Evolutionary conservation across 179 eudicot species (phyloP).

Genomic region (Silene vulgaris): DNA sequence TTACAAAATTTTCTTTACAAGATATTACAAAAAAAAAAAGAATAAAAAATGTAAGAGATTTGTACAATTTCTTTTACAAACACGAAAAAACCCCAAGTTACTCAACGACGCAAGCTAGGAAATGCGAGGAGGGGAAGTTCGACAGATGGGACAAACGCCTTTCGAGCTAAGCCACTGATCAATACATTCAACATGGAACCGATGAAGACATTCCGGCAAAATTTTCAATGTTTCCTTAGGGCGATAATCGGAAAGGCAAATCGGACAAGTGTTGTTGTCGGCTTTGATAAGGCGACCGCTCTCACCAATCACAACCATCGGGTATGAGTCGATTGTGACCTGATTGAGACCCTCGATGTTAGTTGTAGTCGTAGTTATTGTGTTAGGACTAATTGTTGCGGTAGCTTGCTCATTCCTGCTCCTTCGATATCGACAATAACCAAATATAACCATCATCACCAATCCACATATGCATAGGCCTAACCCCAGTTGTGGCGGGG

Average conservation of each 20-base stretch:
- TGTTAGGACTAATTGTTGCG: background rate
- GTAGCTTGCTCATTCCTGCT: background rate
- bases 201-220: slow-evolving; percentile 20
- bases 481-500: background rate
- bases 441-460: too few relatives aligned
- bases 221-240: slow-evolving; percentile 5
- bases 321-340: slow-evolving; percentile 12
- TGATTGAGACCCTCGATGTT: background rate
- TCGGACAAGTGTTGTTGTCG: slow-evolving; percentile 11
- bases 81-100: too few relatives aligned
- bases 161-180: slow-evolving; percentile 16
- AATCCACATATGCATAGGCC: background rate
- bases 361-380: background rate
- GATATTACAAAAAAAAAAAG: too few relatives aligned
- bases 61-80: too few relatives aligned
- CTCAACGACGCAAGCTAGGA: background rate
- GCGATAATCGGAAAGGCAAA: slow-evolving; percentile 20
- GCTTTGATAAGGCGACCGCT: slow-evolving; percentile 16
- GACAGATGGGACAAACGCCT: slow-evolving; percentile 23
- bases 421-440: background rate
- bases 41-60: too few relatives aligned
- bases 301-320: slow-evolving; percentile 15
- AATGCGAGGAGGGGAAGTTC: background rate
- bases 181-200: slow-evolving; percentile 22
- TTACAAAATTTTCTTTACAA: too few relatives aligned